Base-by-base conservation (phyloP, 2,329 filamentous ascomycete species). In the Lasiodiplodia sp. region DNA sequence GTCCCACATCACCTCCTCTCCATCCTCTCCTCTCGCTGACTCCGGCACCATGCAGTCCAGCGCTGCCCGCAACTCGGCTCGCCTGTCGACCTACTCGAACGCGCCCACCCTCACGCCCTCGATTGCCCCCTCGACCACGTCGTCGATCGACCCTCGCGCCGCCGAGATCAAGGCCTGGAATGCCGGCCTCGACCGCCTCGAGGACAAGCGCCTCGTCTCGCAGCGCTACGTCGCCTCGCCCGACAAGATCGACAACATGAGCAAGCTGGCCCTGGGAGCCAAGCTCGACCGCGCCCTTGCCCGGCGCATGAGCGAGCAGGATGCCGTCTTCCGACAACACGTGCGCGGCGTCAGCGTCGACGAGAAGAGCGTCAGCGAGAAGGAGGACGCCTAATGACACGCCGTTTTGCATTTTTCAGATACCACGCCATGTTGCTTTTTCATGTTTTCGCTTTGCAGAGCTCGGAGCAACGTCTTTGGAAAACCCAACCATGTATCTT, bases 211-310 rank as follows among this genome's bases (percentile, higher is more conserved):
- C 60, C 89, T 97, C 34, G 84, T 88, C 73, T 88, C 91, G 75
- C 94, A 97, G 83, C 91, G 94, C 73, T 94, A 94, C 76, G 85
- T 89, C 68, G 88, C 94, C 71, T 91, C 86, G 78, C 88, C 91
- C 71, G 89, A 95, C 80, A 96, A 97, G 86, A 88, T 86, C 23
- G 92, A 93, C 75, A 90, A 91, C 78, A 85, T 97, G 80, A 90
- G 89, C 83, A 96, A 96, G 83, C 87, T 97, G 69, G 94, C 94
- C 47, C 87, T 97, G 65, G 92, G 94, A 58, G 94, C 94, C 70
- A 97, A 97, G 83, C 88, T 97, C 51, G 94, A 97, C 79, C 89
- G 94, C 70, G 94, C 94, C 25, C 88, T 97, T 67, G 91, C 91
- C 73, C 87, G 94, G 72, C 88, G 94, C 76, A 96, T 97, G 94